Base-by-base conservation (phyloP, 768 basidiomycete genomes). In the Psilocybe cubensis region DNA sequence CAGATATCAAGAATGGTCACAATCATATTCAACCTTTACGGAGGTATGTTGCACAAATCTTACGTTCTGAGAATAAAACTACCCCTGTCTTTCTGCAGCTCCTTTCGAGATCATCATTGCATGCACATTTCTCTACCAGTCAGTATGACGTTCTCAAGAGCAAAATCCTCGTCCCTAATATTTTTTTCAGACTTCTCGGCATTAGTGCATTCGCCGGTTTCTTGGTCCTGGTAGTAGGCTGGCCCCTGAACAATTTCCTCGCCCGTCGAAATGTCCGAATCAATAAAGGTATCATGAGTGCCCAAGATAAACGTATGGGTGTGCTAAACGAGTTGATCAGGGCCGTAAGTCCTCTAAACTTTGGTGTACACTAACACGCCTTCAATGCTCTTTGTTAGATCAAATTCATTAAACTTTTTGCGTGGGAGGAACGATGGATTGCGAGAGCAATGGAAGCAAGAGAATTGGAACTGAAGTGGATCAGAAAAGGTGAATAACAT, bases 351-450 rank as follows among this genome's bases (percentile, higher is more conserved):
- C 18, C 6, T 21, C n/a, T 20, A 11, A 14, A 41, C 18, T 28
- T 31, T 9, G 10, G 3, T 7, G 43, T 25, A 10, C 41, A 17
- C 41, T 8, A 7, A 42, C 8, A n/a, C 8, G 29, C 23, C 49
- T 40, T 17, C 2, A 18, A 25, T 38, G 35, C 35, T 38, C 4
- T 38, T 38, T 20, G 17, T 25, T 20, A 84, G 83, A 73, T 88
- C 52, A 89, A 89, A 70, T 89, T 90, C 65, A 86, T 90, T 76
- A 91, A 92, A 70, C 90, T 92, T 75, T 92, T 92, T 59, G 89
- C 89, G 0, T 92, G 90, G 82, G 89, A 91, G 63, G 80, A 87
- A 41, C 79, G 83, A 10, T 93, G 92, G 92, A 88, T 90, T 41
- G 71, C 80, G 20, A 78, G 85, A 11, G 85, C 80, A 0, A 67